These are phyloP conservation scores for Auricularia auricula-judae DNA, from an alignment of 768 basidiomycete species.

Conservation along the genomic window DNA sequence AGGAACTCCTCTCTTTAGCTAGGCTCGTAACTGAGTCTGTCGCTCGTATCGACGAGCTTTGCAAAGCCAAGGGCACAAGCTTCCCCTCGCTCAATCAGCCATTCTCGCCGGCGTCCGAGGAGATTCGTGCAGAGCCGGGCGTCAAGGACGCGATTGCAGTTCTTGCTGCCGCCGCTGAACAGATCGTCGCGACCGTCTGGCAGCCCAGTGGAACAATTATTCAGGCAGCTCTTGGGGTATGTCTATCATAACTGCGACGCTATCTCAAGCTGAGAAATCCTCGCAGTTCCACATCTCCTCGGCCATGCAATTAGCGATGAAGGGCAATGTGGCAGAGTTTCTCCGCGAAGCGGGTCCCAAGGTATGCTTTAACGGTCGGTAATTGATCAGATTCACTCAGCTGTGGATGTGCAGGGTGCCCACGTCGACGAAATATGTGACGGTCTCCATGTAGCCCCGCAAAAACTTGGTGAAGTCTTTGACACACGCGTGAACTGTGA, in stretches of 20 bases:
- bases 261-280: not conserved
- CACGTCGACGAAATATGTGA: conserved; percentile 28
- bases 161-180: not conserved
- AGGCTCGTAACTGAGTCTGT: no score
- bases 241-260: not conserved
- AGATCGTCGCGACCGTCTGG: not conserved
- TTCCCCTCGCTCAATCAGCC: not conserved
- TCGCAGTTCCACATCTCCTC: not conserved
- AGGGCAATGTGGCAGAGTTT: not conserved
- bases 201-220: not conserved
- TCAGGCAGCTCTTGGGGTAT: not conserved
- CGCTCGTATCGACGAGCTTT: not conserved
- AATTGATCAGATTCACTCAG: not conserved
- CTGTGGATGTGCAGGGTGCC: conserved; percentile 7
- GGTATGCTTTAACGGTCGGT: not conserved
- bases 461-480: conserved; percentile 21
- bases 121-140: not conserved
- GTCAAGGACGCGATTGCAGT: not conserved
- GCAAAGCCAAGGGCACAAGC: not conserved
- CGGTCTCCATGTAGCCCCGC: conserved; percentile 18
- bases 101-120: not conserved
- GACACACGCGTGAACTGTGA: not conserved
- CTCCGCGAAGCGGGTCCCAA: not conserved
- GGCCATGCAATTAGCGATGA: not conserved
- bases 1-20: no score